Evolutionary conservation across 1,284 basidiomycete genomes (phyloP), one percentile per base, ranked within the genome.

Genomic region (Sparassis latifolia): DNA sequence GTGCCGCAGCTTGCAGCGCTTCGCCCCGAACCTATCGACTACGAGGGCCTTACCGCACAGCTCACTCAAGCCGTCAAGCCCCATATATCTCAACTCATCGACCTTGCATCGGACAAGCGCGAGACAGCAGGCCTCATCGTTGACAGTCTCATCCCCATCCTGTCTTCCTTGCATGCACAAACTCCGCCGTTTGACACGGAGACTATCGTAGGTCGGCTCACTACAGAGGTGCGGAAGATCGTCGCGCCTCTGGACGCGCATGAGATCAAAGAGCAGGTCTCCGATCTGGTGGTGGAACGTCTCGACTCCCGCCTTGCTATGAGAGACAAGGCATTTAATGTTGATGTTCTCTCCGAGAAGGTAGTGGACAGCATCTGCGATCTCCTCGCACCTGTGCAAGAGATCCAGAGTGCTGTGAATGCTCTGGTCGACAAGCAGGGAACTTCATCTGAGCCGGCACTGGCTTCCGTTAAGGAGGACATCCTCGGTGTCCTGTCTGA

Each of bases 61-160:
- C 78, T 92, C 10, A 77, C 84, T 10, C 86, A 91, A 64, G 86
- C 89, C 1, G 89, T 92, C 60, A 91, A 91, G 61, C 89, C 89
- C 5, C 86, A 91, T 58, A 90, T 92, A 28, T 79, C 84, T 2
- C 88, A 92, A 59, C 79, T 92, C 54, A 91, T 92, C 55, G 89
- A 92, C 62, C 76, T 92, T 45, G 82, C 89, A 20, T 88, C 86
- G 0, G 89, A 92, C 63, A 92, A 92, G 63, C 77, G 85, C 35
- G 89, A 92, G 66, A 92, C 89, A 4, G 89, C 89, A 3, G 75
- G 77, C 6, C 76, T 92, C 42, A 92, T 92, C 53, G 78, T 89
- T 27, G 78, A 89, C 51, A 74, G 77, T n/a, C 76, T 92, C 40
- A 54, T 82, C 10, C 89, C 89, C 5, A 63, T 86, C 48, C 59